Conservation (phyloP, 2,329 filamentous ascomycete genomes). For the Elsinoe batatas region DNA sequence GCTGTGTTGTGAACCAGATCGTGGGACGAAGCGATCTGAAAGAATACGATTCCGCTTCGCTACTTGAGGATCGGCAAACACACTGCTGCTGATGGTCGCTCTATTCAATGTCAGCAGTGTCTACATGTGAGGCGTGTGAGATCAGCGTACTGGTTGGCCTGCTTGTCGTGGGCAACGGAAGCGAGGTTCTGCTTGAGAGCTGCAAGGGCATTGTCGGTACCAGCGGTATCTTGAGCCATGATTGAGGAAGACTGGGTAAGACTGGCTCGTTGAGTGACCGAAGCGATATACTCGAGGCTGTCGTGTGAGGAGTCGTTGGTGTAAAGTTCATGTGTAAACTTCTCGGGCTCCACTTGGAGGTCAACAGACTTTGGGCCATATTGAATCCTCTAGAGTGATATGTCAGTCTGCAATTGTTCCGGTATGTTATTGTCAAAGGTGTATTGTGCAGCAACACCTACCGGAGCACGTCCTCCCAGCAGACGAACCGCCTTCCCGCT, state of each 20-base stretch:
- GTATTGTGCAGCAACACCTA: conserved; percentile 19
- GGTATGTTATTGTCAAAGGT: not conserved
- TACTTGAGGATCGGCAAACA: conserved; percentile 22
- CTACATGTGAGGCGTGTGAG: conserved; percentile 27
- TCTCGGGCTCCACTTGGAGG: conserved; percentile 44
- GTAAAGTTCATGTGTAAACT: conserved; percentile 50
- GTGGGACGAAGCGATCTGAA: conserved; percentile 19
- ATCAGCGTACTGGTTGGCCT: conserved; percentile 45
- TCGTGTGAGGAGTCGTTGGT: conserved; percentile 29
- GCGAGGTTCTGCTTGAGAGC: conserved; percentile 50
- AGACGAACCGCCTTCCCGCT: conserved; percentile 24
- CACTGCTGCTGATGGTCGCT: conserved; percentile 25
- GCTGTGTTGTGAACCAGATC: conserved; percentile 26
- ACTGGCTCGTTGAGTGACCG: conserved; percentile 46
- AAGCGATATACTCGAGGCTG: conserved; percentile 45
- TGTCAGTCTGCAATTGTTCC: conserved; percentile 1
- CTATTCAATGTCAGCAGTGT: conserved; percentile 27
- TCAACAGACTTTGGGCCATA: conserved; percentile 48
- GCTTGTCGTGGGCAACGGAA: conserved; percentile 49
- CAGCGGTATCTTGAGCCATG: conserved; percentile 44
- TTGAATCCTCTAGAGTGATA: conserved; percentile 39
- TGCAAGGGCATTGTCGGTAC: conserved; percentile 50
- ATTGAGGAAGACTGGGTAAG: conserved; percentile 34
- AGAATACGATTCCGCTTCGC: conserved; percentile 23
- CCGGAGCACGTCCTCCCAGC: conserved; percentile 26